Conservation (phyloP, 305 asterid species). For the Andrographis paniculata region DNA sequence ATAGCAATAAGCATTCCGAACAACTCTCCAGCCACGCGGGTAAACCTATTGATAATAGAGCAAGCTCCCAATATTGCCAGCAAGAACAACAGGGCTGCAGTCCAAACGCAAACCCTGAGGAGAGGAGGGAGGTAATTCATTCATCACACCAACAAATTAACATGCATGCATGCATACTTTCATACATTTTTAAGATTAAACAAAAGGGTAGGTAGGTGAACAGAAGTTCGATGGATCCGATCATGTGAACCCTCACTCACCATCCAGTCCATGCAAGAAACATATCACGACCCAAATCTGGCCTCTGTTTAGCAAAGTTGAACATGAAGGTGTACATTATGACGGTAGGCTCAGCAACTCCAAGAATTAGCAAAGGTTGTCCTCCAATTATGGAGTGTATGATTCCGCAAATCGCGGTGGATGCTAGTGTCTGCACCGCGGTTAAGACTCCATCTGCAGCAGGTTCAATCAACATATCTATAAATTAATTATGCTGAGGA, state of each 20-base stretch:
- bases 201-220: too few relatives aligned
- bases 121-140: too few relatives aligned
- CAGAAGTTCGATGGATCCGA: too few relatives aligned
- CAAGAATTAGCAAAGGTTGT: constrained; percentile 79
- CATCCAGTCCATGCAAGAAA: constrained; percentile 98
- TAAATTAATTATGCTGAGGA: too few relatives aligned
- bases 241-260: too few relatives aligned
- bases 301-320: constrained; percentile 64
- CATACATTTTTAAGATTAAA: neutral
- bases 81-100: constrained; percentile 68
- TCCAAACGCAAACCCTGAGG: constrained; percentile 95
- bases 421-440: constrained; percentile 83
- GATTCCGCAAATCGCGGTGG: constrained; percentile 86
- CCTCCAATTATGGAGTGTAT: constrained; percentile 92
- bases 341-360: constrained; percentile 97
- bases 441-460: constrained; percentile 83
- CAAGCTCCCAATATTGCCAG: constrained; percentile 84
- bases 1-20: constrained; percentile 94
- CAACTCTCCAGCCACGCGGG: constrained; percentile 90
- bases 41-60: constrained; percentile 88
- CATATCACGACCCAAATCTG: constrained; percentile 64
- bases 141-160: too few relatives aligned
- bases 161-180: too few relatives aligned
- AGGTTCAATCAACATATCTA: too few relatives aligned
- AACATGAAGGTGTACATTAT: constrained; percentile 98